A percentile compares a stretch with the other conserved stretches of the same genome.
Evolutionary conservation across 345 rosid genomes (phyloP).

Genomic region (Salix purpurea): DNA sequence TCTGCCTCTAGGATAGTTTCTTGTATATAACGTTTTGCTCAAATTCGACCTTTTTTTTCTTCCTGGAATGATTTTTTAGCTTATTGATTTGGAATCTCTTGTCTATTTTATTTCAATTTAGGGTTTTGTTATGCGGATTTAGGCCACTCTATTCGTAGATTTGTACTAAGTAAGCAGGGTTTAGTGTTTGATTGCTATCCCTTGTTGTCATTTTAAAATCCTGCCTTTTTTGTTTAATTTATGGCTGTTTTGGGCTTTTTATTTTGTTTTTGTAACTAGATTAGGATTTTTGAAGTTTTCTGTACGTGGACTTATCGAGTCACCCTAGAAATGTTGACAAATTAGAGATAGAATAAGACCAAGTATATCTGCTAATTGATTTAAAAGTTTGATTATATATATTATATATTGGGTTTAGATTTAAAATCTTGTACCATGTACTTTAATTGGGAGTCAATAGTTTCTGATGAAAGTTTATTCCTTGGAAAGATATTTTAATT

Average conservation of each 20-base stretch:
- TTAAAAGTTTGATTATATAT: background rate
- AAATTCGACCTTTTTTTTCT: background rate
- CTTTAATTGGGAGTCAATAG: background rate
- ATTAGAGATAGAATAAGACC: background rate
- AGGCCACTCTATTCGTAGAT: background rate
- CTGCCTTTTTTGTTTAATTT: background rate
- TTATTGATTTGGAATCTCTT: constrained; percentile 3
- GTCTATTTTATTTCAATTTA: background rate
- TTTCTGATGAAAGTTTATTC: background rate
- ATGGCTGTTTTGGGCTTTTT: background rate
- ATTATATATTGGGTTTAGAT: background rate
- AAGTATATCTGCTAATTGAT: background rate
- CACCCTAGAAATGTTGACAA: background rate
- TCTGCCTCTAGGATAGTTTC: background rate
- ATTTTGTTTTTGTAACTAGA: background rate
- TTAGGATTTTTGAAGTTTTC: background rate
- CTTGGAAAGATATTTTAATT: too few relatives aligned
- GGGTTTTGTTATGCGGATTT: constrained; percentile 5
- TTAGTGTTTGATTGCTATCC: background rate
- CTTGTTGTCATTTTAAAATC: background rate
- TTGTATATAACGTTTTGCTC: background rate
- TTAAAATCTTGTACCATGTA: background rate
- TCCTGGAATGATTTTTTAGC: background rate
- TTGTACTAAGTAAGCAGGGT: background rate
- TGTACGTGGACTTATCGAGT: background rate